Evolutionary conservation across 768 basidiomycete species (phyloP).

Genomic region (Mycena rebaudengoi): DNA sequence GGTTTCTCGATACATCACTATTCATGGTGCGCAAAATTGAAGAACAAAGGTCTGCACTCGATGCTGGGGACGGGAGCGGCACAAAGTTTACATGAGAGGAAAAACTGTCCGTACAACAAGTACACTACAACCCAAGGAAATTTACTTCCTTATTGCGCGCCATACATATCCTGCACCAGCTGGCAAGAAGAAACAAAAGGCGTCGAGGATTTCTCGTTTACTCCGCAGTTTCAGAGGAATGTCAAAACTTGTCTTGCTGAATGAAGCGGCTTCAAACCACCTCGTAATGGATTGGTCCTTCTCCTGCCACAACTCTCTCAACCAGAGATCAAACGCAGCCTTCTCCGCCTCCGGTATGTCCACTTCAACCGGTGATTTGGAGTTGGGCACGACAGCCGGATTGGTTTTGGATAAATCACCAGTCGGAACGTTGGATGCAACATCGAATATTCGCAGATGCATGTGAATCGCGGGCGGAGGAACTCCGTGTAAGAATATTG

Average conservation of each 20-base stretch:
- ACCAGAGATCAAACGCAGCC: constrained; percentile 81
- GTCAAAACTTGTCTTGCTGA: constrained; percentile 48
- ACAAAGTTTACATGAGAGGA: constrained; percentile 19
- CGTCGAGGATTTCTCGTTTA: constrained; percentile 65
- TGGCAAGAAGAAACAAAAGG: constrained; percentile 78
- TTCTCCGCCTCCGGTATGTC: constrained; percentile 69
- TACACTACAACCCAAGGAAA: constrained; percentile 17
- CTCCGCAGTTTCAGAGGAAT: constrained; percentile 69
- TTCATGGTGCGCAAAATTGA: constrained; percentile 80
- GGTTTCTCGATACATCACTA: constrained; percentile 70
- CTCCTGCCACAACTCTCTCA: constrained; percentile 80
- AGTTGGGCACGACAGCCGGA: constrained; percentile 37
- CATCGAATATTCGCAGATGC: constrained; percentile 84
- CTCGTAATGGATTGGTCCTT: constrained; percentile 84
- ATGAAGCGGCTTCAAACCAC: constrained; percentile 64
- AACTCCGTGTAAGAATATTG: constrained; percentile 83
- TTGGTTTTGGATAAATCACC: constrained; percentile 59
- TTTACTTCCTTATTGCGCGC: constrained; percentile 46
- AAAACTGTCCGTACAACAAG: constrained; percentile 13
- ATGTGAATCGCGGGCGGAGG: constrained; percentile 89
- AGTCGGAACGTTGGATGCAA: constrained; percentile 72
- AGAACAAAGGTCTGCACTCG: constrained; percentile 43
- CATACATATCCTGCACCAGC: constrained; percentile 59
- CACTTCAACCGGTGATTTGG: constrained; percentile 46
- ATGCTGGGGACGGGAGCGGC: background rate